A percentile compares a stretch with the other conserved stretches of the same genome.
Conservation (phyloP, 1,284 basidiomycete species). For the Apiotrichum veenhuisii region DNA sequence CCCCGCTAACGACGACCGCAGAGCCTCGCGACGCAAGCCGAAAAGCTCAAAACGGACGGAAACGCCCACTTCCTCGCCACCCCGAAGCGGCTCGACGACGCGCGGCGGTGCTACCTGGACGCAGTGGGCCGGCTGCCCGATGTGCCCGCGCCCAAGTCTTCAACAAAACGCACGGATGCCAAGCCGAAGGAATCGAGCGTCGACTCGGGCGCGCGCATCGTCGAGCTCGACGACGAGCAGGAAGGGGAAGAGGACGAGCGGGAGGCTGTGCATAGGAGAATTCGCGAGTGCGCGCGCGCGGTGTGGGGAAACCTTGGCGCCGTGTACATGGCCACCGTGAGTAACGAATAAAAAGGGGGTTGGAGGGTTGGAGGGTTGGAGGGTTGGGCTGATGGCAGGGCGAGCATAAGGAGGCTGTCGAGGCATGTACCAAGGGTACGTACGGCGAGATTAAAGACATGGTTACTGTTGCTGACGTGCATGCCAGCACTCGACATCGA, state of each 20-base stretch:
- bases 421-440: conserved; percentile 48
- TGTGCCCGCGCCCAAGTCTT: neutral
- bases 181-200: neutral
- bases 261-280: conserved; percentile 22
- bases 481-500: conserved; percentile 74
- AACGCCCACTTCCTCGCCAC: conserved; percentile 36
- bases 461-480: too few relatives aligned
- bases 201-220: neutral
- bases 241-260: conserved; percentile 19
- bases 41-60: conserved; percentile 31
- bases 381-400: conserved; percentile 37
- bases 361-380: too few relatives aligned
- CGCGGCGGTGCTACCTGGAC: conserved; percentile 28
- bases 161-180: too few relatives aligned
- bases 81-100: conserved; percentile 29
- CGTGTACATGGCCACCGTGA: conserved; percentile 31
- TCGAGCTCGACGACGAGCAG: conserved; percentile 14
- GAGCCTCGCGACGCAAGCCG: conserved; percentile 26
- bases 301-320: conserved; percentile 45
- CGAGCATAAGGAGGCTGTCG: conserved; percentile 47
- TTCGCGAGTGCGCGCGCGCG: conserved; percentile 36
- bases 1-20: conserved; percentile 11
- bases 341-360: too few relatives aligned
- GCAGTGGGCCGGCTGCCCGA: conserved; percentile 30
- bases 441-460: too few relatives aligned